Base-by-base conservation (phyloP, 768 basidiomycete species). In the Tylopilus felleus region DNA sequence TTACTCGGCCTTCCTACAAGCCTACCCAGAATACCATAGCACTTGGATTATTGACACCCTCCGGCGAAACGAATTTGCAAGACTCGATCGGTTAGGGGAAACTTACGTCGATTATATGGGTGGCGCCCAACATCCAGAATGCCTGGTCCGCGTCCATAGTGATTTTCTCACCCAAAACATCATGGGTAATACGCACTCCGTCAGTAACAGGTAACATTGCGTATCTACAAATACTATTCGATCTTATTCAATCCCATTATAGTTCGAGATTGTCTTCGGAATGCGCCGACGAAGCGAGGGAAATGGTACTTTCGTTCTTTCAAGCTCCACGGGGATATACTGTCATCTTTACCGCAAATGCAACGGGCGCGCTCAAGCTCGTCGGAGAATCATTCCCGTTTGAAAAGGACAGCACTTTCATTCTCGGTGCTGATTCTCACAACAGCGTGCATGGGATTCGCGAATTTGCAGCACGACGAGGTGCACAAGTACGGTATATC, bases 91-190 rank as follows among this genome's bases (percentile, higher is more conserved):
- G 13, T 72, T 74, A 9, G 81, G 81, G 8, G 88, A 91, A 73
- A 86, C 84, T 10, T 92, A 92, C 55, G 85, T 90, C 55, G 90
- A 93, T 63, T 92, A 87, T 59, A 92, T 92, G 88, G 90, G 90
- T 28, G 89, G 87, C 21, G 80, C 87, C 0, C 74, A 92, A 31
- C 90, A 89, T 59, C 90, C 90, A 12, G 86, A 89, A 60, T 86
- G 83, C 60, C 80, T 93, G 29, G 80, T 92, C 53, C 78, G 77
- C 31, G 80, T 82, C 10, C 88, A 91, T 59, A 76, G 83, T 38
- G 80, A 81, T 47, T 90, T 91, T 63, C 78, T 93, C 29, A 81
- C 76, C 35, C 74, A 73, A 47, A 82, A 71, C 63, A 77, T 92
- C 42, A 78, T 93, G 55, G 90, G 90, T 1, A 92, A 93, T 66